phyloP scores from a whole-genome alignment of 1,284 basidiomycete species.

The Naganishia liquefaciens region DNA sequence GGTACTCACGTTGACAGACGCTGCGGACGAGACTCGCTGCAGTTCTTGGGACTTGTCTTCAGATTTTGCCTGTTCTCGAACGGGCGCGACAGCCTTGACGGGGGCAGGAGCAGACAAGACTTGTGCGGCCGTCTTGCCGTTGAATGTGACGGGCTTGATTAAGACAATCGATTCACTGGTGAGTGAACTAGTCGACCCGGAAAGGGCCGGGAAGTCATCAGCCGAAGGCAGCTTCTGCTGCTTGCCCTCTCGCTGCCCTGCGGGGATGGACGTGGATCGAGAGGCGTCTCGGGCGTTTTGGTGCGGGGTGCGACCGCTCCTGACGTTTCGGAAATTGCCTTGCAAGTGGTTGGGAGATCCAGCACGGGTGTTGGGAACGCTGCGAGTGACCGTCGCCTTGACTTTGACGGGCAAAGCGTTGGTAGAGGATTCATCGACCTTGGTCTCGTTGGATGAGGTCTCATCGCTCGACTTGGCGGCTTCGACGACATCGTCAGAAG shows the following conservation, averaged over 20 bases:
- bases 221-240: slow-evolving; percentile 51
- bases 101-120: slow-evolving; percentile 53
- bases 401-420: slow-evolving; percentile 14
- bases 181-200: slow-evolving; percentile 38
- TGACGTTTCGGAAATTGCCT: slow-evolving; percentile 15
- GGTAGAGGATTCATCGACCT: slow-evolving; percentile 22
- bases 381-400: slow-evolving; percentile 24
- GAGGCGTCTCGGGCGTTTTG: slow-evolving; percentile 11
- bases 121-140: slow-evolving; percentile 52
- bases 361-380: slow-evolving; percentile 33
- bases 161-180: slow-evolving; percentile 21
- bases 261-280: slow-evolving; percentile 35
- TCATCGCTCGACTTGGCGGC: slow-evolving; percentile 30
- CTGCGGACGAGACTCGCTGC: slow-evolving; percentile 34
- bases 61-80: slow-evolving; percentile 27
- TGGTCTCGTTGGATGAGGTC: slow-evolving; percentile 27
- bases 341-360: slow-evolving; percentile 25
- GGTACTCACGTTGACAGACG: slow-evolving; percentile 33
- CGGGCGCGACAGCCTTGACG: slow-evolving; percentile 40
- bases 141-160: slow-evolving; percentile 28
- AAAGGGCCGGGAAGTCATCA: slow-evolving; percentile 54
- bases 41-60: slow-evolving; percentile 36
- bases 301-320: slow-evolving; percentile 17
- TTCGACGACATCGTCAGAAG: slow-evolving; percentile 12
- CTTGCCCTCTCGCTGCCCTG: slow-evolving; percentile 33